A percentile compares a stretch with the other conserved stretches of the same genome.
These are phyloP conservation scores for Pseudogymnoascus sp. DNA, from an alignment of 2,329 filamentous ascomycete genomes.

Conservation along the genomic window DNA sequence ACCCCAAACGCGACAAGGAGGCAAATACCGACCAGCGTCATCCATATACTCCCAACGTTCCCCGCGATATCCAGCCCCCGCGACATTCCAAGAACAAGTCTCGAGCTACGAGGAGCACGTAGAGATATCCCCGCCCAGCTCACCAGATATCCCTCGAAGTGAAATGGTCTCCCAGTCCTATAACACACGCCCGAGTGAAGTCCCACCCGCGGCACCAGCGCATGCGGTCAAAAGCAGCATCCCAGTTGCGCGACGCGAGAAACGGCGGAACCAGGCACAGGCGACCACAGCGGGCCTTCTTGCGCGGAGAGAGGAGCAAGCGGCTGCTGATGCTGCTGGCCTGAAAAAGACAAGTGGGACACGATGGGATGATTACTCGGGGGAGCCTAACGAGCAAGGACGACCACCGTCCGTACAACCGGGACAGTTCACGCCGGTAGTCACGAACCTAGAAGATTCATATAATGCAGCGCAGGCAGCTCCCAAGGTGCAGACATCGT, in stretches of 20 bases:
- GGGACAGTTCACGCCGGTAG: conserved; percentile 34
- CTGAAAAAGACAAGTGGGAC: conserved; percentile 18
- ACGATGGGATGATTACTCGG: conserved; percentile 58
- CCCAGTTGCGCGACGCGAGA: conserved; percentile 26
- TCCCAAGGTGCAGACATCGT: conserved; percentile 28
- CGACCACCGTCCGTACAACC: conserved; percentile 49
- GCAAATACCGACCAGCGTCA: conserved; percentile 41
- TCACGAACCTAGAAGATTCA: conserved; percentile 23
- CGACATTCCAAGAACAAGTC: conserved; percentile 13
- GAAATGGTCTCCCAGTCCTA: background rate
- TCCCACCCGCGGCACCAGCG: background rate
- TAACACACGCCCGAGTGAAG: background rate
- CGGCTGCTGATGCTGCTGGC: conserved; percentile 19
- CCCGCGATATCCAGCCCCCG: conserved; percentile 23
- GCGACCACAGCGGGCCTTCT: conserved; percentile 11
- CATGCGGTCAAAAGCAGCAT: conserved; percentile 22
- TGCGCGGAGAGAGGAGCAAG: conserved; percentile 8
- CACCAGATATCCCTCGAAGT: conserved; percentile 25
- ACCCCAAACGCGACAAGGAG: conserved; percentile 19
- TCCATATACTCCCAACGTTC: conserved; percentile 54
- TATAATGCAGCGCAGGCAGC: conserved; percentile 24
- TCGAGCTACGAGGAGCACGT: conserved; percentile 16
- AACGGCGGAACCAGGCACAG: conserved; percentile 22
- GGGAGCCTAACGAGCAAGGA: conserved; percentile 50
- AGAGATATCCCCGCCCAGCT: conserved; percentile 37